phyloP scores from a whole-genome alignment of 345 rosid species.

The Microcos paniculata region DNA sequence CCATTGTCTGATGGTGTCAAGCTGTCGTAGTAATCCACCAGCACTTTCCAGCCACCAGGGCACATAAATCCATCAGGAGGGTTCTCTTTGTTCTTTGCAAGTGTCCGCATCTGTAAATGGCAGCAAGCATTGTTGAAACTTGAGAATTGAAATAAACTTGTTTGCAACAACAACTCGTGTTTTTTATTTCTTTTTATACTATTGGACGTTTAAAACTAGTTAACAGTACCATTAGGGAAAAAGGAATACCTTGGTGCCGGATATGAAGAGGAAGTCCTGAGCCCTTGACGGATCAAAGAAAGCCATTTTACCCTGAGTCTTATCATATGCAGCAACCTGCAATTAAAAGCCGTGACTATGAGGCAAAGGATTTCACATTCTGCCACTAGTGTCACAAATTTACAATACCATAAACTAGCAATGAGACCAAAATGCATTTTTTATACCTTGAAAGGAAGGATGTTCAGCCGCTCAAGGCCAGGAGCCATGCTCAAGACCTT shows the following conservation, averaged over 20 bases:
- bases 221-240: background rate
- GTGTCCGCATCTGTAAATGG: constrained; percentile 71
- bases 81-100: constrained; percentile 89
- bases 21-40: constrained; percentile 87
- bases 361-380: background rate
- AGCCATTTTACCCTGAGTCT: constrained; percentile 95
- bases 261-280: constrained; percentile 89
- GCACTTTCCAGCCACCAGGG: constrained; percentile 92
- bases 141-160: background rate
- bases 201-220: background rate
- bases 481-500: constrained; percentile 96
- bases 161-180: background rate
- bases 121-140: constrained; percentile 17
- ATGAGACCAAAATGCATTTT: background rate
- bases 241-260: constrained; percentile 82
- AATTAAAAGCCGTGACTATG: background rate
- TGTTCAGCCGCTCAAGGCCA: constrained; percentile 91
- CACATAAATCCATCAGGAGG: constrained; percentile 99
- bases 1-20: constrained; percentile 49
- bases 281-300: constrained; percentile 93
- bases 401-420: background rate
- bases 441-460: constrained; percentile 92
- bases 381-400: background rate
- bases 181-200: too few species aligned
- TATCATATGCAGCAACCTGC: constrained; percentile 96